Base-by-base conservation (phyloP, 768 basidiomycete genomes). In the Hericium coralloides region DNA sequence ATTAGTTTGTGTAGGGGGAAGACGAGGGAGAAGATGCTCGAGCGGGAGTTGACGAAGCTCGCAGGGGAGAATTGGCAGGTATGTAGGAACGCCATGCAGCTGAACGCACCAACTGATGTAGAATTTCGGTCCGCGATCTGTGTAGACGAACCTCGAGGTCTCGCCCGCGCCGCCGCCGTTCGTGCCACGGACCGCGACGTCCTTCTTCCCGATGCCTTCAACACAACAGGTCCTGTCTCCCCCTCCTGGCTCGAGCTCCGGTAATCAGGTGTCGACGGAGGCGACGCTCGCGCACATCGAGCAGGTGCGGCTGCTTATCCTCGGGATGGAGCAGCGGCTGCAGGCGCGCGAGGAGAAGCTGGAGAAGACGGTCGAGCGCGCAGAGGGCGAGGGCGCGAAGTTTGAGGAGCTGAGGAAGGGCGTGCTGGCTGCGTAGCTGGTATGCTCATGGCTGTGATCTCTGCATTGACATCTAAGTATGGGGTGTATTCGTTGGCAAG, bases 61-160 rank as follows among this genome's bases (percentile, higher is more conserved):
- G 85, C 81, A 1, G 90, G 90, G 0, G 83, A 87, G 54, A 86
- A 90, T 65, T 92, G 90, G 90, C 87, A 90, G 81, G 87, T 85
- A 57, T 14, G 37, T 25, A n/a, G 25, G 47, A 25, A 37, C 22
- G 38, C 49, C 38, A 31, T 2, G 2, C 31, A 31, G 10, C 31
- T 31, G 31, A 31, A 31, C 7, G 10, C 7, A 9, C 31, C 10
- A 9, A 9, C 31, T 31, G 31, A 31, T 31, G 31, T 6, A 31
- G 31, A 31, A 6, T 31, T n/a, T n/a, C n/a, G n/a, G n/a, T n/a
- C 31, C 10, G 7, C 10, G 31, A 23, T 56, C 45, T 45, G 23
- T 49, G 49, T 65, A 66, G 65, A 62, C 63, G 54, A 69, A 64
- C 60, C 67, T 79, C 52, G 73, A 76, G 43, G 69, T 79, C 14